phyloP scores from a whole-genome alignment of 2,329 filamentous ascomycete genomes.

The Colletotrichum scovillei region DNA sequence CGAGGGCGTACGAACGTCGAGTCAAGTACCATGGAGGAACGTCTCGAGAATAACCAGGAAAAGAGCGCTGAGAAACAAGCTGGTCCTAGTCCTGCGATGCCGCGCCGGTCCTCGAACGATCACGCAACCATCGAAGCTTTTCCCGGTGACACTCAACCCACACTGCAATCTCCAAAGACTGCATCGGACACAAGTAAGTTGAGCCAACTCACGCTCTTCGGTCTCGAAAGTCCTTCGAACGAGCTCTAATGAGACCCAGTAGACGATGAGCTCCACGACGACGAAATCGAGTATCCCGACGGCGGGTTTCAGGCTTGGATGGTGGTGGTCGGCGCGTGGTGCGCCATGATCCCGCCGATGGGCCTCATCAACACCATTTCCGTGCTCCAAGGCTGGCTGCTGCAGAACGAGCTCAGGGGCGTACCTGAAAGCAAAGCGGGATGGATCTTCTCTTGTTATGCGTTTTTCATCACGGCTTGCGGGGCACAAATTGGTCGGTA shows the following conservation, averaged over 20 bases:
- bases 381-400: background rate
- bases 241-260: background rate
- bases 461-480: background rate
- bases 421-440: background rate
- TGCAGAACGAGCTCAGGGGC: background rate
- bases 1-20: background rate
- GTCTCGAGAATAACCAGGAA: background rate
- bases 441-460: background rate
- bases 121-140: background rate
- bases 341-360: background rate
- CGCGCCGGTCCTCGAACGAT: background rate
- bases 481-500: background rate
- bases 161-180: background rate
- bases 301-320: background rate
- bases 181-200: background rate
- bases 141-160: background rate
- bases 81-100: rapidly evolving
- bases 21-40: background rate
- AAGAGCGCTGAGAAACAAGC: background rate
- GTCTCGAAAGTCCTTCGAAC: background rate
- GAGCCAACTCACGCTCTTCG: background rate
- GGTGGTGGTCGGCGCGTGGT: background rate
- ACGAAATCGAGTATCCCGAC: background rate
- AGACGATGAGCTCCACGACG: background rate
- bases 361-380: background rate